Evolutionary conservation across 768 basidiomycete species (phyloP).

Genomic region (Leccinum boreale): DNA sequence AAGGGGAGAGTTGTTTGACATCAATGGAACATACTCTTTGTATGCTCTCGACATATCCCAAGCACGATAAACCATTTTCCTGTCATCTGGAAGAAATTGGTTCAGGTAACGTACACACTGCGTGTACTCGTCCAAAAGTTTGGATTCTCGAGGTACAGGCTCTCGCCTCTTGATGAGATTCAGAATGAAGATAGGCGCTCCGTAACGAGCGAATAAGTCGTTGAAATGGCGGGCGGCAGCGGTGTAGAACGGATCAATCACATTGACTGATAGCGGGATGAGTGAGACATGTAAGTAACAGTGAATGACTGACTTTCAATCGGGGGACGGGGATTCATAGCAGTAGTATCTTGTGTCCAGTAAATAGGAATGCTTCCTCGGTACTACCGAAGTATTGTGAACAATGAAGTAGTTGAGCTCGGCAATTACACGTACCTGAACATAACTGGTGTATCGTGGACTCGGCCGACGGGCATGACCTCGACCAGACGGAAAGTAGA

Average conservation of each 20-base stretch:
- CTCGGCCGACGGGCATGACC: conserved; percentile 53
- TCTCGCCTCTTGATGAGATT: conserved; percentile 91
- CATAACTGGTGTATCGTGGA: conserved; percentile 92
- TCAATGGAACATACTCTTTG: conserved; percentile 65
- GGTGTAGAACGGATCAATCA: conserved; percentile 92
- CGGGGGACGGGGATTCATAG: conserved; percentile 89
- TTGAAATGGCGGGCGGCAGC: conserved; percentile 94
- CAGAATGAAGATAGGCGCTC: conserved; percentile 83
- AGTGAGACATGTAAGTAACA: conserved; percentile 1
- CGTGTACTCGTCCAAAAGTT: conserved; percentile 85
- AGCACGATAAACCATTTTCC: conserved; percentile 86
- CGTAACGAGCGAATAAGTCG: conserved; percentile 85
- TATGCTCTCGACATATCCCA: conserved; percentile 98
- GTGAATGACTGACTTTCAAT: conserved; percentile 74
- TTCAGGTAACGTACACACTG: conserved; percentile 92
- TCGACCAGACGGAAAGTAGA: conserved; percentile 61
- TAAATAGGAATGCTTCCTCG: conserved; percentile 94
- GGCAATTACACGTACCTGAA: conserved; percentile 54
- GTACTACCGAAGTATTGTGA: conserved; percentile 47
- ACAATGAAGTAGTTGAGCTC: background rate
- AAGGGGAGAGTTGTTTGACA: background rate
- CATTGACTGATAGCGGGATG: conserved; percentile 58
- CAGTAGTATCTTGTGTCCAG: conserved; percentile 93
- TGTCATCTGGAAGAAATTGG: conserved; percentile 84
- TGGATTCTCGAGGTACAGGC: conserved; percentile 80